A percentile compares a stretch with the other conserved stretches of the same genome.
These are phyloP conservation scores for Gossypium rotundifolium DNA, from an alignment of 345 rosid genomes.

Conservation along the genomic window DNA sequence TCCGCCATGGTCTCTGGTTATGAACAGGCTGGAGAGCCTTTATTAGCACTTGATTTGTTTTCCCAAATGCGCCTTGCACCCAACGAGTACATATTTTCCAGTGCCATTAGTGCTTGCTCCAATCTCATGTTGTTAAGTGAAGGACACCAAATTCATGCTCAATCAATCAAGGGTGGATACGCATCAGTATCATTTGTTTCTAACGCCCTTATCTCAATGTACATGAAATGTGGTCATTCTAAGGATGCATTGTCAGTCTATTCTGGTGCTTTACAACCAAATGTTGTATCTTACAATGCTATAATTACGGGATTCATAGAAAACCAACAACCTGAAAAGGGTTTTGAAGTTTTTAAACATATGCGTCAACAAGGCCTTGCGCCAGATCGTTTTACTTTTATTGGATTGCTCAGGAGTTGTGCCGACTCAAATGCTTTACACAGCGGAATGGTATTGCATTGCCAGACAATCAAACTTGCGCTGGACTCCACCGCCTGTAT, in stretches of 20 bases:
- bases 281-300: constrained; percentile 50
- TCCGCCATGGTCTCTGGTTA: constrained; percentile 62
- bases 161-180: constrained; percentile 40
- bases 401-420: constrained; percentile 34
- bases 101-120: constrained; percentile 44
- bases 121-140: constrained; percentile 19
- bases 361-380: constrained; percentile 34
- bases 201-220: constrained; percentile 54
- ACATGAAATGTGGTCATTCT: constrained; percentile 42
- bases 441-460: constrained; percentile 36
- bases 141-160: constrained; percentile 52
- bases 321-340: constrained; percentile 31
- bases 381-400: constrained; percentile 48
- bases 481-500: constrained; percentile 36
- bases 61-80: constrained; percentile 31
- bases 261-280: constrained; percentile 21
- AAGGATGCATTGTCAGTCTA: constrained; percentile 35
- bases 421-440: constrained; percentile 18
- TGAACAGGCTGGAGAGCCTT: constrained; percentile 33
- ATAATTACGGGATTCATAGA: constrained; percentile 53
- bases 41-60: constrained; percentile 35
- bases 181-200: constrained; percentile 38
- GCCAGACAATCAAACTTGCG: constrained; percentile 35
- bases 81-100: constrained; percentile 46
- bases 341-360: constrained; percentile 31